phyloP scores from a whole-genome alignment of 352 stramenopile genomes.

The Globisporangium irregulare region DNA sequence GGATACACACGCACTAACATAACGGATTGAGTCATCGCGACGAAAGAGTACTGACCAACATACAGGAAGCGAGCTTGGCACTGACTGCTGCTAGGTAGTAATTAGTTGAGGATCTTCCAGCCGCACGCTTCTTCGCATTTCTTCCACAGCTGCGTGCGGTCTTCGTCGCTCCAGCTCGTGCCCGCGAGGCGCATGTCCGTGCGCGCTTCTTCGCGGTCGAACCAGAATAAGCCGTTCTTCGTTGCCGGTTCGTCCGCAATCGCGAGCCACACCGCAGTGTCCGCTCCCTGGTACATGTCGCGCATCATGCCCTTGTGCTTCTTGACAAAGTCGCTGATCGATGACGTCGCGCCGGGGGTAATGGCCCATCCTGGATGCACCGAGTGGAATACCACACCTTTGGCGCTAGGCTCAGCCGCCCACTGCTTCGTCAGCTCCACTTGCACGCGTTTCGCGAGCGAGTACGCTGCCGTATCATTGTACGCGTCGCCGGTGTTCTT shows the following conservation, averaged over 20 bases:
- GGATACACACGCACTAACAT: not conserved
- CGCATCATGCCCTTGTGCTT: conserved; percentile 48
- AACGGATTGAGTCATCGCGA: not conserved
- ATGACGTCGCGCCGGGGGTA: conserved; percentile 36
- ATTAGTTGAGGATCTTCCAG: conserved; percentile 16
- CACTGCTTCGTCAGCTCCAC: conserved; percentile 50
- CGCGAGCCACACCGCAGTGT: conserved; percentile 50
- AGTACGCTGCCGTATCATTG: conserved; percentile 36
- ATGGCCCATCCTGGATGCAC: conserved; percentile 54
- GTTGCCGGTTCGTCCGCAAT: conserved; percentile 34
- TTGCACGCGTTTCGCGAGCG: conserved; percentile 44
- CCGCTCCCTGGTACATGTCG: conserved; percentile 33
- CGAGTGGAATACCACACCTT: conserved; percentile 42
- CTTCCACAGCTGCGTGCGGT: conserved; percentile 34
- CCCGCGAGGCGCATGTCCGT: conserved; percentile 43
- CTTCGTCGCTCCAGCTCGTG: conserved; percentile 39
- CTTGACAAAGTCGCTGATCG: conserved; percentile 37
- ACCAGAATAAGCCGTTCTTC: conserved; percentile 42
- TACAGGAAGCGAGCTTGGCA: not conserved
- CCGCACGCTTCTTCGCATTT: conserved; percentile 33
- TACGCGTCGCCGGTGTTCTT: conserved; percentile 24
- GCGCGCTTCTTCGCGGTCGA: conserved; percentile 36
- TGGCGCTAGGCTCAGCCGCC: conserved; percentile 26
- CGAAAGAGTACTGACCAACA: not conserved
- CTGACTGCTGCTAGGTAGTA: not conserved